Evolutionary conservation across 164 flowering plant species (phyloP).

Genomic region (Sedum album): DNA sequence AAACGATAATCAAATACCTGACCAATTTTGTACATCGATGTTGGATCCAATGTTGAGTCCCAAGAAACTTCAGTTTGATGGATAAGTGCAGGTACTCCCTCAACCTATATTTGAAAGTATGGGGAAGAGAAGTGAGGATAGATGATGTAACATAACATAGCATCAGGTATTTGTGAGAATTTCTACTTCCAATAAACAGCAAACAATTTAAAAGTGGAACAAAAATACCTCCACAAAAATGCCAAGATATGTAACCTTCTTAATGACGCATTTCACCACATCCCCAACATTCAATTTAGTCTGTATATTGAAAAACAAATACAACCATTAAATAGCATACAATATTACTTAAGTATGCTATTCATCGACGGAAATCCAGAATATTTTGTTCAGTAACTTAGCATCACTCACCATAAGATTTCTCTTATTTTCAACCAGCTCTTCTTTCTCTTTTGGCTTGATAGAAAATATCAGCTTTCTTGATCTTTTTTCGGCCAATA

Average conservation of each 20-base stretch:
- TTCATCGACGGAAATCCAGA: background rate
- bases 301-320: constrained; percentile 31
- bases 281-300: constrained; percentile 74
- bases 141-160: background rate
- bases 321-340: background rate
- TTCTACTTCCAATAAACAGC: background rate
- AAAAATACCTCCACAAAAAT: constrained; percentile 78
- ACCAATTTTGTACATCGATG: constrained; percentile 67
- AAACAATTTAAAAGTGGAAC: background rate
- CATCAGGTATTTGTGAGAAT: background rate
- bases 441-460: constrained; percentile 66
- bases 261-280: constrained; percentile 73
- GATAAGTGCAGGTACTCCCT: constrained; percentile 86
- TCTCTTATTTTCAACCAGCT: constrained; percentile 58
- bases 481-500: constrained; percentile 60
- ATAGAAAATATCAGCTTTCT: constrained; percentile 69
- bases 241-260: constrained; percentile 82
- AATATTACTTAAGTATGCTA: background rate
- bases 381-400: background rate
- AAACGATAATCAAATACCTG: constrained; percentile 41
- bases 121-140: constrained; percentile 1
- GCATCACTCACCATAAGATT: constrained; percentile 60
- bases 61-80: constrained; percentile 94
- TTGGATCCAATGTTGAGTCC: constrained; percentile 81
- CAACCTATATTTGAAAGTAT: constrained; percentile 52